Percentiles rank a stretch among this genome's conserved stretches.
Evolutionary conservation across 2,329 filamentous ascomycete species (phyloP).

Genomic region (Microsporum canis): DNA sequence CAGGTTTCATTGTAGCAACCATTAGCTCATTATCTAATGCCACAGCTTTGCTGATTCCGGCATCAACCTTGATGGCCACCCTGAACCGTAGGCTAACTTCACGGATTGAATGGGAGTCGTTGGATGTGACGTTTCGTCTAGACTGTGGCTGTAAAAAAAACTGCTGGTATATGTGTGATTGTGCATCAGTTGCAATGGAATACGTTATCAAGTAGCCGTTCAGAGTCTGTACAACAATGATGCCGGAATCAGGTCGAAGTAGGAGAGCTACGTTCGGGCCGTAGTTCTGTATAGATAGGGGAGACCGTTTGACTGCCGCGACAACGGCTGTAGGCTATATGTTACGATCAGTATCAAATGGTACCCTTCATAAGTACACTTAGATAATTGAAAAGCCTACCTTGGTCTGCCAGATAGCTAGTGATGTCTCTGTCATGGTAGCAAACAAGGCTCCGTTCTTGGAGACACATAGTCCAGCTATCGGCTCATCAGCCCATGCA

Average conservation of each 20-base stretch:
- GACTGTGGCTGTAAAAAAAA: conserved; percentile 50
- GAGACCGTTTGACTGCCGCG: conserved; percentile 71
- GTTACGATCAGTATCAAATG: conserved; percentile 16
- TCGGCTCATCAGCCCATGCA: conserved; percentile 47
- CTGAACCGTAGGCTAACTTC: conserved; percentile 87
- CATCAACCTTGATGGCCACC: conserved; percentile 97
- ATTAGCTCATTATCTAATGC: conserved; percentile 87
- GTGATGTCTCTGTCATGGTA: conserved; percentile 69
- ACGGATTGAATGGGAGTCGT: conserved; percentile 68
- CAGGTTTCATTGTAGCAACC: conserved; percentile 80
- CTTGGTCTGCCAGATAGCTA: conserved; percentile 96
- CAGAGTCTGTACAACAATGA: conserved; percentile 79
- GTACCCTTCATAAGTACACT: neutral
- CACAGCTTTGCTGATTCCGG: conserved; percentile 76
- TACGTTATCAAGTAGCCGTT: conserved; percentile 89
- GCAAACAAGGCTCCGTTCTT: conserved; percentile 75
- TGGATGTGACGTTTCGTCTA: conserved; percentile 53
- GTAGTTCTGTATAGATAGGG: conserved; percentile 67
- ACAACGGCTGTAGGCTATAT: conserved; percentile 74
- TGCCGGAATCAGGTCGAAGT: conserved; percentile 80
- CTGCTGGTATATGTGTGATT: conserved; percentile 73
- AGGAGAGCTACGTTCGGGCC: conserved; percentile 75
- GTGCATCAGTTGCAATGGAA: conserved; percentile 72
- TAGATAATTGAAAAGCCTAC: conserved; percentile 35
- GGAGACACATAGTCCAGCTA: conserved; percentile 65